Percentiles rank a stretch among this genome's conserved stretches.
Evolutionary conservation across 2,329 filamentous ascomycete species (phyloP).

Genomic region (Beauveria sp.): DNA sequence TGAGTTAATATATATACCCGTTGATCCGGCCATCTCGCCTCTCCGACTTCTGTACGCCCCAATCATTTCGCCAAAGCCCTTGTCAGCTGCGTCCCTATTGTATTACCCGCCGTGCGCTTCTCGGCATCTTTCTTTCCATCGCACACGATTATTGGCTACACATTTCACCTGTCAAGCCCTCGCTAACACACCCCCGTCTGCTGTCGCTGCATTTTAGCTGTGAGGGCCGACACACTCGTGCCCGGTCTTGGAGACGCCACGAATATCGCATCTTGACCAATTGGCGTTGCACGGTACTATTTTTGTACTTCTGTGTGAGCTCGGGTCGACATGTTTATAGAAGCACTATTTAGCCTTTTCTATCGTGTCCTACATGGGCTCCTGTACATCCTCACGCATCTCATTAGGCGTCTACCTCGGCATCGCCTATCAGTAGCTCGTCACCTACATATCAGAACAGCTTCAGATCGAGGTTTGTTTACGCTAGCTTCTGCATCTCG

Average conservation of each 20-base stretch:
- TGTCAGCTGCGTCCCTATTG: constrained; percentile 1
- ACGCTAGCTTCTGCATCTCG: background rate
- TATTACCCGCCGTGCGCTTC: background rate
- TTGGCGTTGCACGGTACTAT: background rate
- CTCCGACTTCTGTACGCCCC: constrained; percentile 4
- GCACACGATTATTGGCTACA: background rate
- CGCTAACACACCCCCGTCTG: background rate
- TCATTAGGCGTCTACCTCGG: background rate
- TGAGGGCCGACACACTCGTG: background rate
- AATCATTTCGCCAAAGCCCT: constrained; percentile 9
- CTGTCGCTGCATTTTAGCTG: background rate
- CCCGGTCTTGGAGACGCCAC: background rate
- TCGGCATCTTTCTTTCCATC: constrained; percentile 2
- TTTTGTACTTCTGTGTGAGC: background rate
- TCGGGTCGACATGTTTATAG: background rate
- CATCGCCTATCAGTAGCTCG: background rate
- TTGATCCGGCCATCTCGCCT: background rate
- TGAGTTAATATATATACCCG: background rate
- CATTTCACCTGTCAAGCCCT: background rate
- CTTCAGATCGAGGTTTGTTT: background rate
- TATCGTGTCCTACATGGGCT: background rate
- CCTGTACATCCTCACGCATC: background rate
- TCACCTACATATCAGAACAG: background rate
- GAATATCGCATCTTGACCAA: background rate
- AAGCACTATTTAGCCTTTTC: background rate